Evolutionary conservation across 257 asterid genomes (phyloP).

Genomic region (Scutellaria barbata): DNA sequence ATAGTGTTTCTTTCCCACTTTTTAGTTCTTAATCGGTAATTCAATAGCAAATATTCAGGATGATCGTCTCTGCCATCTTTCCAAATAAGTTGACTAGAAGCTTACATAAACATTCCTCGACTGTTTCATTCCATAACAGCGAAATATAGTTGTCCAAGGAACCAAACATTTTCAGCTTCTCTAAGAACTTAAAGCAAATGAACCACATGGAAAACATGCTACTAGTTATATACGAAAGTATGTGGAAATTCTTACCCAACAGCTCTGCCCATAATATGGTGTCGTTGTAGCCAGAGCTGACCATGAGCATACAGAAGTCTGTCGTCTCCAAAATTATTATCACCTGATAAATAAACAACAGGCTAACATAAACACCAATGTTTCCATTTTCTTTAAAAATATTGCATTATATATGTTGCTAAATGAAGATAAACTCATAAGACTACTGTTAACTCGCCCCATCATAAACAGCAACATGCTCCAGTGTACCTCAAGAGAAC

Average conservation of each 20-base stretch:
- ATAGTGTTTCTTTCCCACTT: no score
- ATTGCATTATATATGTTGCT: conserved; percentile 17
- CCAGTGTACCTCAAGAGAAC: conserved; percentile 7
- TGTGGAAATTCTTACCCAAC: conserved; percentile 71
- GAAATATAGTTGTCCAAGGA: conserved; percentile 11
- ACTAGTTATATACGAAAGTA: not conserved
- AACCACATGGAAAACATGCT: conserved; percentile 14
- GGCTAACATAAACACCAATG: conserved; percentile 30
- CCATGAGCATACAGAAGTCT: conserved; percentile 96
- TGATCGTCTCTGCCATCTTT: no score
- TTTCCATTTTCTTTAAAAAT: not conserved
- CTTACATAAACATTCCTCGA: not conserved
- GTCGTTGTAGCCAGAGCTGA: conserved; percentile 92
- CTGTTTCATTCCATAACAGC: no score
- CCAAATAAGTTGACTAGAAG: no score
- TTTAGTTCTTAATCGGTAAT: no score
- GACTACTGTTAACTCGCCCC: conserved; percentile 15
- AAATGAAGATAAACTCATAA: conserved; percentile 13
- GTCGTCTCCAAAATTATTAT: conserved; percentile 93
- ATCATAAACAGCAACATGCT: conserved; percentile 28
- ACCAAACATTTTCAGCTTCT: conserved; percentile 22
- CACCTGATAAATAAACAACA: conserved; percentile 62
- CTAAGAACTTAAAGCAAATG: conserved; percentile 21
- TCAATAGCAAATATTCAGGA: no score
- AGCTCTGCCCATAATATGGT: conserved; percentile 99